Base-by-base conservation (phyloP, 768 basidiomycete species). In the Lactarius psammicola region DNA sequence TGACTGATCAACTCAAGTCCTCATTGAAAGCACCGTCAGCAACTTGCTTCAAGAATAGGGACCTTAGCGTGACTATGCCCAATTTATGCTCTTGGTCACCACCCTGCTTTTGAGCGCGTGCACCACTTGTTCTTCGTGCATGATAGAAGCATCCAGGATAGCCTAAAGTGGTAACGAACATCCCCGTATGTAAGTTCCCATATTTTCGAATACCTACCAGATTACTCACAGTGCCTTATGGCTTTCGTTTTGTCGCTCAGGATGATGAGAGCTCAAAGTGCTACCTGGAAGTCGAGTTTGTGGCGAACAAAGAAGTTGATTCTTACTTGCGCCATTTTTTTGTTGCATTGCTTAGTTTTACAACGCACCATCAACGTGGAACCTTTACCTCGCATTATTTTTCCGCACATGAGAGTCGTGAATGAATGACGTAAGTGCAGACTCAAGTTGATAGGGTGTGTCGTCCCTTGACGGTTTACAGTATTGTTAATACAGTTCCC, bases 261-360 rank as follows among this genome's bases (percentile, higher is more conserved):
- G 91, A 85, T 74, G 85, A 90, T 72, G 87, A 93, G 71, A 94
- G 94, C 74, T 92, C 90, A 0, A 83, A 82, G 46, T 95, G 88
- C 75, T 94, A 90, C 73, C 92, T 89, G 17, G 89, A 90, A 13
- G 75, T 81, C 58, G 80, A 79, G 51, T 87, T 89, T 0, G 80
- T 78, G 28, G 75, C 85, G 0, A 88, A 87, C 74, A 81, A 83
- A 59, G 85, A 83, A 17, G 79, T 90, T 62, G 88, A 90, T 73
- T 70, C 79, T 1, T 80, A 77, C 60, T 80, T 92, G 3, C 36
- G 4, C 36, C 36, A 2, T 36, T 36, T 15, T 4, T 46, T 23
- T 46, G 9, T 46, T 46, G 44, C 20, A 3, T n/a, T 46, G 20
- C 8, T 46, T 10, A 46, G n/a, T 38, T 5, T 36, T 36, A 38